Conservation (phyloP, 352 stramenopile species). For the Globisporangium megalacanthum region DNA sequence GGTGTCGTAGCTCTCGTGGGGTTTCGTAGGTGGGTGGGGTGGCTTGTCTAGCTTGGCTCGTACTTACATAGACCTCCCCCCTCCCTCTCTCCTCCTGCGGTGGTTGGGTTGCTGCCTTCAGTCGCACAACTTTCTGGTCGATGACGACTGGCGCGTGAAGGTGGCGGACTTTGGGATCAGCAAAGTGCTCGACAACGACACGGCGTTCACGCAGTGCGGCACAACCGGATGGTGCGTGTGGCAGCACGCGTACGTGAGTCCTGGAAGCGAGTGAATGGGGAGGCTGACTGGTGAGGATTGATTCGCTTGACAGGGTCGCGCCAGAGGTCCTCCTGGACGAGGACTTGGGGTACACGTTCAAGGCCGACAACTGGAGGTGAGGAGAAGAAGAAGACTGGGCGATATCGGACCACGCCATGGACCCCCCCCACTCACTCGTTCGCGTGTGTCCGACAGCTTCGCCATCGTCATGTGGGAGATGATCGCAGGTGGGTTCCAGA, state of each 20-base stretch:
- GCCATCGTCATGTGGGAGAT: slow-evolving; percentile 91
- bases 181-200: slow-evolving; percentile 83
- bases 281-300: neutral
- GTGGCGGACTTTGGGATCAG: slow-evolving; percentile 88
- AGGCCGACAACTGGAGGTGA: slow-evolving; percentile 88
- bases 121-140: slow-evolving; percentile 89
- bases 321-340: slow-evolving; percentile 85
- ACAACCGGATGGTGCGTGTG: slow-evolving; percentile 74
- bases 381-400: neutral
- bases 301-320: slow-evolving; percentile 52
- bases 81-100: no score
- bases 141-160: slow-evolving; percentile 88
- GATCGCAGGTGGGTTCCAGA: slow-evolving; percentile 72
- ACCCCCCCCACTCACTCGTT: neutral
- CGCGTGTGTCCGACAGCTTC: slow-evolving; percentile 42
- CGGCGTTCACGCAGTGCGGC: slow-evolving; percentile 82
- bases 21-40: no score
- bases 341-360: slow-evolving; percentile 86
- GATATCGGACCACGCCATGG: no score
- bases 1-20: neutral
- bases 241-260: no score
- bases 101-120: slow-evolving; percentile 11
- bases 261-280: no score
- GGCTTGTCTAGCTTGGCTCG: no score
- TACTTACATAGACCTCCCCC: no score